Base-by-base conservation (phyloP, 257 asterid species). In the Cordia subcordata region DNA sequence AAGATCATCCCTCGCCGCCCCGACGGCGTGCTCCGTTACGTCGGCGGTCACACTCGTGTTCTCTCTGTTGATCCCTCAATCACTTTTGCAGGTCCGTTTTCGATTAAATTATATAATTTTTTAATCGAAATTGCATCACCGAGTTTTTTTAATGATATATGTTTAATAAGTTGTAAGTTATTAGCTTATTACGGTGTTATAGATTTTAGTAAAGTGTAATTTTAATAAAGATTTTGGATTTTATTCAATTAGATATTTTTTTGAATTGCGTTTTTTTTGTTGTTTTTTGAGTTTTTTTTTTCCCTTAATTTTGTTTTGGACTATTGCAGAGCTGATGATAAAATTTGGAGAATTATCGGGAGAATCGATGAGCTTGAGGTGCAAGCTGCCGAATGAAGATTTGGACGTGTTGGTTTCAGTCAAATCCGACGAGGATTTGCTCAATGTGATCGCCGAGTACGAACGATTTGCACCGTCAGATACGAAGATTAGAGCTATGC, bases 271-370 rank as follows among this genome's bases (percentile, higher is more conserved):
- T 4, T 50, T 40, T 1, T 52, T 8, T 8, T 16, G 21, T 8
- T n/a, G 6, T 11, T 5, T 22, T 54, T 22, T 18, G 11, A 42
- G 15, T 0, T 27, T 60, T 8, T 14, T 16, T 14, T 11, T 13
- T 38, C 35, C 21, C 8, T 44, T 39, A 50, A 44, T 55, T 53
- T 4, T 1, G 11, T 17, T 23, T 46, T 8, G 10, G 6, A 10
- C 18, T 18, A 42, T 23, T 55, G 17, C 77, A 85, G 98, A 87
- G 47, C 67, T 87, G 76, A 61, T 85, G 82, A 81, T 79, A 75
- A 90, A 87, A 79, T 83, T 90, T 13, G 87, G 79, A 32, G 98
- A 90, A 61, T 71, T 77, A 40, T 81, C 84, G 69, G 90, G 95
- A 62, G 68, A 75, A 1, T 83, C 96, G 8, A 69, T 83, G 86